phyloP scores from a whole-genome alignment of 148 eudicot genomes.

The Nepenthes gracilis region DNA sequence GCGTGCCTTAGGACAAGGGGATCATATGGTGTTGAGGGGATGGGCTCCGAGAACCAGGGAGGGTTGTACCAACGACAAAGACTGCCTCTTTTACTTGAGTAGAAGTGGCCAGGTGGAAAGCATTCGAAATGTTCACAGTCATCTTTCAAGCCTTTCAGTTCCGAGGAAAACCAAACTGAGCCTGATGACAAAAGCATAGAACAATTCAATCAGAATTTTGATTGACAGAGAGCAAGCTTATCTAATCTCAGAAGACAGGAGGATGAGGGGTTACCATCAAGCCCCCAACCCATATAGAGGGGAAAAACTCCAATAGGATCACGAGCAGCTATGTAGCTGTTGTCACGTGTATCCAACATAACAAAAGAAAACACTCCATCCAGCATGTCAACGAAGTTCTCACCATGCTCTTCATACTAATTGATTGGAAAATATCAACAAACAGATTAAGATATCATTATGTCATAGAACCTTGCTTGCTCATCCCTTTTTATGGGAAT shows the following conservation, averaged over 20 bases:
- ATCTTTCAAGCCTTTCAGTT: constrained; percentile 70
- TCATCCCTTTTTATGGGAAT: too few species aligned
- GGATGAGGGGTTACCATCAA: constrained; percentile 43
- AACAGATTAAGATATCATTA: not conserved
- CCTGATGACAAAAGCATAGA: constrained; percentile 25
- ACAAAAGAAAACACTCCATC: constrained; percentile 95
- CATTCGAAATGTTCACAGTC: constrained; percentile 85
- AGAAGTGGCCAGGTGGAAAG: constrained; percentile 87
- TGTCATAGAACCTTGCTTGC: too few species aligned
- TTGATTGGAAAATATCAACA: not conserved
- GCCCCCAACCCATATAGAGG: constrained; percentile 93
- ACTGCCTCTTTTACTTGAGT: constrained; percentile 58
- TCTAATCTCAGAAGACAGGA: not conserved
- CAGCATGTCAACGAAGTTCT: constrained; percentile 76
- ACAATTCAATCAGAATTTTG: not conserved
- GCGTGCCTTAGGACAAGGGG: constrained; percentile 68
- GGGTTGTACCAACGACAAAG: constrained; percentile 87
- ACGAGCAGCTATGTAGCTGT: constrained; percentile 78
- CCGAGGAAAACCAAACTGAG: constrained; percentile 86
- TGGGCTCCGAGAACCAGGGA: constrained; percentile 68
- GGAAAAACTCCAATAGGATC: constrained; percentile 90
- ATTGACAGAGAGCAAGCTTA: not conserved
- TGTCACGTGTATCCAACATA: constrained; percentile 71
- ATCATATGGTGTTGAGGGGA: constrained; percentile 83
- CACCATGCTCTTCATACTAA: constrained; percentile 93